Percentiles rank a stretch among this genome's conserved stretches.
Conservation (phyloP, 2,329 filamentous ascomycete genomes). For the Aureobasidium sp. region DNA sequence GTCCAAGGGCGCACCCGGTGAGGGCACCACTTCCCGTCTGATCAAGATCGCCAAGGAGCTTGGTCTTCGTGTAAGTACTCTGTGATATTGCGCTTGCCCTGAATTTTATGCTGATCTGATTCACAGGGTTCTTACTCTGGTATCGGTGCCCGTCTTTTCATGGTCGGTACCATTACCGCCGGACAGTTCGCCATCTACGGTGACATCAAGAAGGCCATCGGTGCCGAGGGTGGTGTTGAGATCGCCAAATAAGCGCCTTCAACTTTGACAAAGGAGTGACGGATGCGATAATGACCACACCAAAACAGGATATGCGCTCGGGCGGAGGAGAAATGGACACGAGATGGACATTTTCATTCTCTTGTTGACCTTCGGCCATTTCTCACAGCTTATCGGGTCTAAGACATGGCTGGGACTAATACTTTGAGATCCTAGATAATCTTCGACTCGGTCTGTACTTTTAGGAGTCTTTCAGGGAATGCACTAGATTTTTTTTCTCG, state of each 20-base stretch:
- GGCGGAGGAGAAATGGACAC: not conserved
- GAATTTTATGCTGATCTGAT: not conserved
- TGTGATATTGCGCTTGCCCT: not conserved
- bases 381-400: too few species aligned
- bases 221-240: constrained; percentile 68
- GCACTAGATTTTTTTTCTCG: constrained; percentile 8
- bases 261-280: not conserved
- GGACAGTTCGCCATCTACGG: constrained; percentile 60
- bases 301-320: not conserved
- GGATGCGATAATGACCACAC: not conserved
- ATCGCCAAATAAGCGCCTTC: constrained; percentile 38
- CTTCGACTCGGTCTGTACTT: constrained; percentile 2
- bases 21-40: constrained; percentile 70
- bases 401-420: too few species aligned
- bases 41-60: constrained; percentile 86
- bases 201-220: constrained; percentile 35
- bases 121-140: constrained; percentile 64
- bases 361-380: not conserved
- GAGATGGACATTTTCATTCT: not conserved
- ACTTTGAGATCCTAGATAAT: not conserved
- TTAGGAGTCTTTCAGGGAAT: constrained; percentile 10
- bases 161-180: constrained; percentile 66
- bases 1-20: constrained; percentile 78
- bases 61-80: constrained; percentile 42
- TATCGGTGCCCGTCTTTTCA: constrained; percentile 71